phyloP scores from a whole-genome alignment of 768 basidiomycete species.

The Dendrothele bispora region DNA sequence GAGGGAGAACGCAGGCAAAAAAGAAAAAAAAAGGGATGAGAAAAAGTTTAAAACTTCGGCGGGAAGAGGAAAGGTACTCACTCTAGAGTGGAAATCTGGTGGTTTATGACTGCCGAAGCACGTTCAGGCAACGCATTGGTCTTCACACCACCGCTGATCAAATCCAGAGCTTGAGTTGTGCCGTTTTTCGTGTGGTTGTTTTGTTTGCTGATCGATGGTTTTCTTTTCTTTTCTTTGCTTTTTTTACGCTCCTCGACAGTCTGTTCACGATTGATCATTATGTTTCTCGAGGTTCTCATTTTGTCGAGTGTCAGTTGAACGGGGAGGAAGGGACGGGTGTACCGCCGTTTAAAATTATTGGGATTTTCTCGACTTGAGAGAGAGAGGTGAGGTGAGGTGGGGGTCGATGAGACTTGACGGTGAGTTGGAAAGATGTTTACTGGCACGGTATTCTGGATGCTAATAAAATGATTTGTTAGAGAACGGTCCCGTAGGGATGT shows the following conservation, averaged over 20 bases:
- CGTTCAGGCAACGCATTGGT: constrained; percentile 59
- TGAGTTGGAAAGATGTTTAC: too few relatives aligned
- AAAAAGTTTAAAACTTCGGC: too few relatives aligned
- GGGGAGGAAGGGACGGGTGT: constrained; percentile 86
- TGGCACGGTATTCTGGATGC: too few relatives aligned
- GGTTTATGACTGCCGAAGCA: constrained; percentile 47
- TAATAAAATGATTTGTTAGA: too few relatives aligned
- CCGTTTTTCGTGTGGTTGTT: too few relatives aligned
- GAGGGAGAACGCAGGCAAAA: neutral
- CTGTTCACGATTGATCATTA: constrained; percentile 83
- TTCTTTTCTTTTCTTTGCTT: too few relatives aligned
- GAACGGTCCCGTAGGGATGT: too few relatives aligned
- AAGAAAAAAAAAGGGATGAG: neutral
- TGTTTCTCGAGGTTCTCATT: constrained; percentile 89
- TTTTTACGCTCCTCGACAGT: constrained; percentile 45
- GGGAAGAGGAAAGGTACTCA: too few relatives aligned
- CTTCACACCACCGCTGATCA: constrained; percentile 47
- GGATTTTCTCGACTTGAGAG: constrained; percentile 83
- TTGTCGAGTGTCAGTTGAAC: constrained; percentile 83
- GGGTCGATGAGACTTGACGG: too few relatives aligned
- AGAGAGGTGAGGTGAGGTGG: too few relatives aligned
- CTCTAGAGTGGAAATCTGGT: constrained; percentile 44
- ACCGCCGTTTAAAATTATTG: constrained; percentile 86
- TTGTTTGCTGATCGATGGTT: too few relatives aligned
- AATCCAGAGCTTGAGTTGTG: constrained; percentile 59